Evolutionary conservation across 2,329 filamentous ascomycete species (phyloP), one percentile per base, ranked within the genome.

Genomic region (Allantophomopsis cytisporea): DNA sequence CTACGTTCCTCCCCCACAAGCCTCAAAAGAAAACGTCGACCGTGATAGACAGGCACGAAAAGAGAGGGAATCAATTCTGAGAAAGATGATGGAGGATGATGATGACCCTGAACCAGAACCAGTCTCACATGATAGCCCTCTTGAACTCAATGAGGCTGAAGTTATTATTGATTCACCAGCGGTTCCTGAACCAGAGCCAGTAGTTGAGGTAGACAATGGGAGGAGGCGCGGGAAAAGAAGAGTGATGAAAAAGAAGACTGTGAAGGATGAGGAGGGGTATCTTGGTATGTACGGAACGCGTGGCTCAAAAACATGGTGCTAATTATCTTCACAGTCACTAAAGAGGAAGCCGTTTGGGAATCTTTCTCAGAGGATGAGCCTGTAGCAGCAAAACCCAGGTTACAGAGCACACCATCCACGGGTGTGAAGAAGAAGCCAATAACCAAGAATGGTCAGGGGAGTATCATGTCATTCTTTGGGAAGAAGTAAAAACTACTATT

Each of bases 341-440:
- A 80, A 47, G 83, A 93, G 59, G 86, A 94, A 54, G 62, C 73
- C 0, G 80, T 71, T 1, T 95, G 88, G 88, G 88, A 95, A 57
- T 89, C 83, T 0, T 94, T 93, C 62, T 94, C 86, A 0, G 88
- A 95, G 56, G 87, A 94, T 46, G 87, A 94, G 47, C 73, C 78
- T 16, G 66, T 67, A 23, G 59, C 62, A 7, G 66, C 71, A 54
- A 76, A 74, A 52, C 53, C 64, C 6, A 80, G 76, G 44, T 48
- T 35, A 48, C 56, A 56, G 39, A 64, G 63, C 2, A 60, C 64
- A 6, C 62, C 64, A 16, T 57, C 62, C 5, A 55, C 58, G 7
- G 47, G 54, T 35, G 75, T 70, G 49, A 57, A 66, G 17, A 77
- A 71, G 50, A 81, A 80, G 54, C 51, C 62, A 15, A 61, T 61